These are phyloP conservation scores for Neurospora sp. DNA, from an alignment of 495 filamentous ascomycete genomes.

Conservation along the genomic window DNA sequence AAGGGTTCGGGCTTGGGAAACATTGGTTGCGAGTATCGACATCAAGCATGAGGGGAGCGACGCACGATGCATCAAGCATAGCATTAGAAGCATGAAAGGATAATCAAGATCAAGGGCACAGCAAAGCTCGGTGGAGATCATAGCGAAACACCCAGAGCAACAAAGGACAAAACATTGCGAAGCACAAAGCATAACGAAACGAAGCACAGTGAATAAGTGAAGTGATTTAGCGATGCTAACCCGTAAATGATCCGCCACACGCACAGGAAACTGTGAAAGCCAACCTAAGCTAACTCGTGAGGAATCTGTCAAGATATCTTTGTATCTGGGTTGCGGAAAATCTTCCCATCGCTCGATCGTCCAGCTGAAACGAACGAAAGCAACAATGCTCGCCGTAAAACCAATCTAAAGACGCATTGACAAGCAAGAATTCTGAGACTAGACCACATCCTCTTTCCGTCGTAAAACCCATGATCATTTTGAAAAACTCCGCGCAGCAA, in stretches of 20 bases:
- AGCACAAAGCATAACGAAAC: background rate
- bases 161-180: background rate
- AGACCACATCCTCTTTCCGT: background rate
- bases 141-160: background rate
- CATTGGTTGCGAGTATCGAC: background rate
- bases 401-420: background rate
- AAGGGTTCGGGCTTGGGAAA: background rate
- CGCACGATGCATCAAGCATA: background rate
- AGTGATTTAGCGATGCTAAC: background rate
- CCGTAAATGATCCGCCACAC: background rate
- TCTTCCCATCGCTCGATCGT: background rate
- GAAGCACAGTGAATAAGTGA: background rate
- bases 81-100: background rate
- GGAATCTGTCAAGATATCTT: background rate
- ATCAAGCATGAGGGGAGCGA: background rate
- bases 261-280: background rate
- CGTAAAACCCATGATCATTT: constrained; percentile 1
- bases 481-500: background rate
- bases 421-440: background rate
- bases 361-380: background rate
- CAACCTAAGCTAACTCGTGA: background rate
- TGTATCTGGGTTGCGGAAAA: background rate
- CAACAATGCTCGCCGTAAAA: background rate
- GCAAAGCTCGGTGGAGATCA: background rate
- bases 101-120: background rate